Conservation (phyloP, 305 asterid genomes). For the Solanum aculeatissimum region DNA sequence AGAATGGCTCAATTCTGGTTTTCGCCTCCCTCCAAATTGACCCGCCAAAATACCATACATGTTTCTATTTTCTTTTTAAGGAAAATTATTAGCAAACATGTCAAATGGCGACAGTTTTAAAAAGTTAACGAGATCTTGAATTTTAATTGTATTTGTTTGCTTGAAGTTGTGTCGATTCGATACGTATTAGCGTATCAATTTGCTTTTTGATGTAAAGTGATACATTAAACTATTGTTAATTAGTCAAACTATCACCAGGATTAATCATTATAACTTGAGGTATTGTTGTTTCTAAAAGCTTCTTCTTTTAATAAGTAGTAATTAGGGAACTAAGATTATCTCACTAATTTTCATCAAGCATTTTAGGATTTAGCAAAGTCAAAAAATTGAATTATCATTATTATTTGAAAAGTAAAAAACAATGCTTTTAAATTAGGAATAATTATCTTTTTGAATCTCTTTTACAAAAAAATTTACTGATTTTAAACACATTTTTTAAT, state of each 20-base stretch:
- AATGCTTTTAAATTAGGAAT: neutral
- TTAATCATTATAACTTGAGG: neutral
- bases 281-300: too few species aligned
- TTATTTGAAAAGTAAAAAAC: neutral
- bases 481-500: too few species aligned
- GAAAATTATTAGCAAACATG: neutral
- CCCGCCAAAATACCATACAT: neutral
- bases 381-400: neutral
- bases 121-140: neutral
- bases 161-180: neutral
- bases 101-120: neutral
- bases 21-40: neutral
- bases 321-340: neutral
- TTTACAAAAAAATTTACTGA: too few species aligned
- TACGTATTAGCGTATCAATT: neutral
- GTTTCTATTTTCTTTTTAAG: neutral
- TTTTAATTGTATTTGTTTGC: neutral
- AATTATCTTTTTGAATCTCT: too few species aligned
- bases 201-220: neutral
- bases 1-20: neutral
- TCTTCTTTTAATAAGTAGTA: neutral
- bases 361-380: neutral
- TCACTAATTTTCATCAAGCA: neutral
- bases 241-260: neutral
- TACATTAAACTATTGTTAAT: neutral